Percentiles rank a stretch among this genome's conserved stretches.
Conservation (phyloP, 805 yeast genomes). For the Candida dajiaensis region DNA sequence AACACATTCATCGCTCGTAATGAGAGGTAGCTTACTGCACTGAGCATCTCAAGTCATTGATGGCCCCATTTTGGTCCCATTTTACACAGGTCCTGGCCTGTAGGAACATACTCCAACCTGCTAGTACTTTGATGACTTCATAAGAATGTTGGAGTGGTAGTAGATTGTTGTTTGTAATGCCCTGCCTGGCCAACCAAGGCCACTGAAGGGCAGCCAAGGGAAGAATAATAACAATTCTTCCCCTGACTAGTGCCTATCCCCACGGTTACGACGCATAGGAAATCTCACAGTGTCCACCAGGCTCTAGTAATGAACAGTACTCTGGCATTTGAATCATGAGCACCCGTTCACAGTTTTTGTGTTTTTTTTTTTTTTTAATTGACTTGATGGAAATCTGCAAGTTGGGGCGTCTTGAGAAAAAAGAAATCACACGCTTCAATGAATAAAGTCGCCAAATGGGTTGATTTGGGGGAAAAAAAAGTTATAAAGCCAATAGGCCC, state of each 20-base stretch:
- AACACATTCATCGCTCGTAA: not conserved
- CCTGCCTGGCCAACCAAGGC: no score
- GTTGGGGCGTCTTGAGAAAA: not conserved
- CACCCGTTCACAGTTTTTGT: not conserved
- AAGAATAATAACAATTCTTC: no score
- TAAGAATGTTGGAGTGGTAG: no score
- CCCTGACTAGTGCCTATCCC: no score
- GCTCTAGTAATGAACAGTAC: not conserved
- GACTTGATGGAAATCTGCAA: not conserved
- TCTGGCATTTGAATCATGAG: not conserved
- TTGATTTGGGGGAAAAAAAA: not conserved
- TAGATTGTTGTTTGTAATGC: no score
- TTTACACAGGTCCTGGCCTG: no score
- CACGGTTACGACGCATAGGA: not conserved
- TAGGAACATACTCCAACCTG: no score
- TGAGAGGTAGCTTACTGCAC: not conserved
- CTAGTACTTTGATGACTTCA: no score
- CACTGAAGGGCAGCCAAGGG: no score
- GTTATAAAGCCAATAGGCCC: not conserved
- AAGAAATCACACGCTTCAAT: not conserved
- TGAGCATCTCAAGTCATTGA: not conserved
- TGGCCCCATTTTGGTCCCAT: not conserved
- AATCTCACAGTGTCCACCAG: not conserved
- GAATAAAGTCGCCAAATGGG: not conserved
- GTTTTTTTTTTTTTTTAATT: not conserved